Evolutionary conservation across 2,329 filamentous ascomycete genomes (phyloP).

Genomic region (Paracoccidioides lutzii): DNA sequence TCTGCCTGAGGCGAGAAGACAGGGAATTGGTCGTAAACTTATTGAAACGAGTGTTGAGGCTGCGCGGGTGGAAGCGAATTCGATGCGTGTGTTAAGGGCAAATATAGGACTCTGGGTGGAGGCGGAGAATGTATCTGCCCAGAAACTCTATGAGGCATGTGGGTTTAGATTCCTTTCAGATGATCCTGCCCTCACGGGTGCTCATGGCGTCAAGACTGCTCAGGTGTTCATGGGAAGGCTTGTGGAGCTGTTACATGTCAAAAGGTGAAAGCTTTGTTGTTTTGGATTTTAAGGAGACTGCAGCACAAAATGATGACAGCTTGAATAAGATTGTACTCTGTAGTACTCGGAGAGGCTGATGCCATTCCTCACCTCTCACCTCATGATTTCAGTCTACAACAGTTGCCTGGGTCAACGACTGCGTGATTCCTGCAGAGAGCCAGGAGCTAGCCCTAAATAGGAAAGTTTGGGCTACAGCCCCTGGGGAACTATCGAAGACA

Average conservation of each 20-base stretch:
- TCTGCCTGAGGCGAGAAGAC: constrained; percentile 12
- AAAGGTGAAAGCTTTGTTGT: too few species aligned
- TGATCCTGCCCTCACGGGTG: background rate
- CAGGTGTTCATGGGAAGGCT: constrained; percentile 4
- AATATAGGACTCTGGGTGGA: constrained; percentile 13
- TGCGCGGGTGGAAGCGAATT: constrained; percentile 8
- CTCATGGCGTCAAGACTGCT: background rate
- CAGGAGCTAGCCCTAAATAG: too few species aligned
- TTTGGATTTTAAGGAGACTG: too few species aligned
- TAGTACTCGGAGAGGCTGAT: too few species aligned
- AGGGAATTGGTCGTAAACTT: constrained; percentile 14
- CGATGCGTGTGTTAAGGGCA: constrained; percentile 5
- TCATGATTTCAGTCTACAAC: too few species aligned
- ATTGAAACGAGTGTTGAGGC: constrained; percentile 9
- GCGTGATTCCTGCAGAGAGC: too few species aligned
- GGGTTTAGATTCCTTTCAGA: constrained; percentile 12
- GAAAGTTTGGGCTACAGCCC: too few species aligned
- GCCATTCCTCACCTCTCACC: too few species aligned
- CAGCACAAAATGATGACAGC: too few species aligned
- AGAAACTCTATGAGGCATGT: constrained; percentile 13
- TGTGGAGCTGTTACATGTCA: background rate
- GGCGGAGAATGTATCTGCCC: constrained; percentile 9
- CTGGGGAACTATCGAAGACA: too few species aligned
- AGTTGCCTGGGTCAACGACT: too few species aligned
- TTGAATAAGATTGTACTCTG: too few species aligned